These are phyloP conservation scores for Friedmanniomyces endolithicus DNA, from an alignment of 495 filamentous ascomycete genomes.

Conservation along the genomic window DNA sequence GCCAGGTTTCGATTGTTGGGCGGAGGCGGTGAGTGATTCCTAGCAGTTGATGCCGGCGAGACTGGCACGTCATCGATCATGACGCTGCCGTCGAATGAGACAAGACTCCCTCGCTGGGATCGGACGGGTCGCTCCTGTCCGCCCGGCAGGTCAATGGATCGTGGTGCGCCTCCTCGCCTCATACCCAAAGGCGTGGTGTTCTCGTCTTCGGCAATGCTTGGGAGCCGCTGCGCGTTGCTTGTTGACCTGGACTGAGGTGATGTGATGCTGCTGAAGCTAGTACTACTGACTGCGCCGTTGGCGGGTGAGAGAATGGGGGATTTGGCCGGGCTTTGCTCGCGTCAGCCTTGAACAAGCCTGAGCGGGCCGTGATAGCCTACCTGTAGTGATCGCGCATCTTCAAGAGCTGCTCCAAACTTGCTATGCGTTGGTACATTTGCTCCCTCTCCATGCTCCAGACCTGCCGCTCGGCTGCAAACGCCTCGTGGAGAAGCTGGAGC, in stretches of 20 bases:
- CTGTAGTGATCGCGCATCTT: conserved; percentile 14
- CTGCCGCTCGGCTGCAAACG: conserved; percentile 19
- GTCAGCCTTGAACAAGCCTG: not conserved
- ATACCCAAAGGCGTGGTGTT: conserved; percentile 3
- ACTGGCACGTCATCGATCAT: conserved; percentile 17
- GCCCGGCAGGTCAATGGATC: conserved; percentile 8
- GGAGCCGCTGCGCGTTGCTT: conserved; percentile 1
- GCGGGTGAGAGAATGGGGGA: conserved; percentile 13
- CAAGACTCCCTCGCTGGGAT: not conserved
- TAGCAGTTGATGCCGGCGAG: conserved; percentile 10
- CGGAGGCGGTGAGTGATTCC: conserved; percentile 12
- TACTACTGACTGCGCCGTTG: not conserved
- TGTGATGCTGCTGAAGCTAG: conserved; percentile 6
- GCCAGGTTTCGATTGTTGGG: conserved; percentile 11
- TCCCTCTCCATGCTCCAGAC: conserved; percentile 16
- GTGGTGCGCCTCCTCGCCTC: conserved; percentile 9
- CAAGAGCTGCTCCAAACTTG: conserved; percentile 15
- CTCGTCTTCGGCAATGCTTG: conserved; percentile 19
- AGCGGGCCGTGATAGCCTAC: conserved; percentile 1
- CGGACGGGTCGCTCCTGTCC: not conserved
- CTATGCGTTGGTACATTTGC: conserved; percentile 14
- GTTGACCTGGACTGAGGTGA: conserved; percentile 6
- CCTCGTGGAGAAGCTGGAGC: conserved; percentile 15
- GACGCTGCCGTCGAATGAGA: conserved; percentile 7
- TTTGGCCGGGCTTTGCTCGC: conserved; percentile 13